phyloP scores from a whole-genome alignment of 176 grass and related monocot species.

The Rhynchospora pubera region DNA sequence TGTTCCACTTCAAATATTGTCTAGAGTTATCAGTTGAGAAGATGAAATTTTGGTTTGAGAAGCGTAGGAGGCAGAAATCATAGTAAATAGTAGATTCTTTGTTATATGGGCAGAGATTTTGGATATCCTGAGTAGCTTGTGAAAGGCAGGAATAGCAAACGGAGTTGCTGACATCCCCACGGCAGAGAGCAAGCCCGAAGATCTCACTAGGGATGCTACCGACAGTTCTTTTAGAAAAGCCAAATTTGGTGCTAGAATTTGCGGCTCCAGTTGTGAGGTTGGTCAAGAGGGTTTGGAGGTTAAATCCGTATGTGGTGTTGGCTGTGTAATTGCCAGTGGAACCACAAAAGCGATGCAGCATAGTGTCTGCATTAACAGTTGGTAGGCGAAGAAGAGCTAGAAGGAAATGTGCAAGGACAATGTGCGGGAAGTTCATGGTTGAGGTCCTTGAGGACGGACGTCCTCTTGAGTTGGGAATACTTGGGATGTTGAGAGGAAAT shows the following conservation, averaged over 20 bases:
- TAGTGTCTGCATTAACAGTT: neutral
- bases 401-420: neutral
- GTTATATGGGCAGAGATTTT: slow-evolving; percentile 23
- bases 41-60: slow-evolving; percentile 36
- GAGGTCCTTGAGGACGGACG: too few species aligned
- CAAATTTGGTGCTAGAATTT: neutral
- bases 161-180: slow-evolving; percentile 36
- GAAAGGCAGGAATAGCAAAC: slow-evolving; percentile 34
- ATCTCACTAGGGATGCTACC: slow-evolving; percentile 19
- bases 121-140: slow-evolving; percentile 17
- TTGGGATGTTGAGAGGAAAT: neutral
- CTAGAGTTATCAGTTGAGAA: neutral
- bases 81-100: slow-evolving; percentile 26
- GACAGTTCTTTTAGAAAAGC: slow-evolving; percentile 2
- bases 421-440: neutral
- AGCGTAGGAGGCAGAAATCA: slow-evolving; percentile 45
- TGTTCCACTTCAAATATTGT: neutral
- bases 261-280: neutral
- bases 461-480: too few species aligned
- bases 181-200: slow-evolving; percentile 42
- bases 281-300: slow-evolving; percentile 19
- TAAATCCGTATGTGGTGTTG: slow-evolving; percentile 7
- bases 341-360: neutral
- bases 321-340: neutral
- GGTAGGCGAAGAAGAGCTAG: neutral